A percentile compares a stretch with the other conserved stretches of the same genome.
Conservation (phyloP, 208 protist genomes). For the Strigomonas galati region DNA sequence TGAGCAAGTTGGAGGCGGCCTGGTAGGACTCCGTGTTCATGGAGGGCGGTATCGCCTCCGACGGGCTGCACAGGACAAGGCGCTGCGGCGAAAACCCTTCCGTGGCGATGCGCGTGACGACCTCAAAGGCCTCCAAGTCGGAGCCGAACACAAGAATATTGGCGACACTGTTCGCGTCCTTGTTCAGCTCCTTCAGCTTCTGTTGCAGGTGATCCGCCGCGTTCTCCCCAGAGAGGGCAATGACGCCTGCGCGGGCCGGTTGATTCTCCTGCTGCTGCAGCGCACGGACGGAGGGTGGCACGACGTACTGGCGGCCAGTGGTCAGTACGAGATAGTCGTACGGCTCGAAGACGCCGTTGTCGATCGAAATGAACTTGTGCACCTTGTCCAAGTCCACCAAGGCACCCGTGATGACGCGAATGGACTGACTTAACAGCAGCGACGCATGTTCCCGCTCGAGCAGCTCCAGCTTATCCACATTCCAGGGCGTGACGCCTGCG, state of each 20-base stretch:
- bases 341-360: slow-evolving; percentile 83
- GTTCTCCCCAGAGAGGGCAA: slow-evolving; percentile 55
- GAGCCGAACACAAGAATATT: slow-evolving; percentile 89
- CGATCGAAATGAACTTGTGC: slow-evolving; percentile 72
- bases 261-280: slow-evolving; percentile 62
- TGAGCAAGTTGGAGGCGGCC: slow-evolving; percentile 54
- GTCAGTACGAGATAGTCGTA: slow-evolving; percentile 90
- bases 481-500: slow-evolving; percentile 50
- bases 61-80: slow-evolving; percentile 68
- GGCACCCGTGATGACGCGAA: slow-evolving; percentile 75
- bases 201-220: slow-evolving; percentile 59
- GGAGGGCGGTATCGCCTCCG: slow-evolving; percentile 30
- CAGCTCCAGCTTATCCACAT: slow-evolving; percentile 66
- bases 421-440: slow-evolving; percentile 40
- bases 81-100: slow-evolving; percentile 75
- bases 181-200: slow-evolving; percentile 54
- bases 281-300: slow-evolving; percentile 50
- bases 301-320: slow-evolving; percentile 84
- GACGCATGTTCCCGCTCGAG: slow-evolving; percentile 78
- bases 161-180: slow-evolving; percentile 50
- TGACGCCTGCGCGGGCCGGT: slow-evolving; percentile 38
- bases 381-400: slow-evolving; percentile 84
- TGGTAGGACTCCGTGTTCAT: slow-evolving; percentile 47
- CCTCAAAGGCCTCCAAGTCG: slow-evolving; percentile 69
- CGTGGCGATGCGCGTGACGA: slow-evolving; percentile 57